Conservation (phyloP, 768 basidiomycete species). For the Phaffia tasmanica region DNA sequence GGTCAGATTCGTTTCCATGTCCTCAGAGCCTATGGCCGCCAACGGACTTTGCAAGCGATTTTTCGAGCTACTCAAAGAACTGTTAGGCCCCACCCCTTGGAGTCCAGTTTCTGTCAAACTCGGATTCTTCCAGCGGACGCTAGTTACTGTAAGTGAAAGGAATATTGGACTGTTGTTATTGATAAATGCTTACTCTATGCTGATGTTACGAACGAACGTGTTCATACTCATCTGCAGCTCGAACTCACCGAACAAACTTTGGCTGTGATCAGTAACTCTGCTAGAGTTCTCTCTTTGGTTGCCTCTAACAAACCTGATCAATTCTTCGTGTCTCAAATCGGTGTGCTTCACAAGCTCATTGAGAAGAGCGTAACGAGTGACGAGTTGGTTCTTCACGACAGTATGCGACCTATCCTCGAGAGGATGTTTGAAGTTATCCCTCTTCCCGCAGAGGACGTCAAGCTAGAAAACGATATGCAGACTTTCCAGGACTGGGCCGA, state of each 20-base stretch:
- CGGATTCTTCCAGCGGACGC: slow-evolving; percentile 70
- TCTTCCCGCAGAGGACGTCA: slow-evolving; percentile 58
- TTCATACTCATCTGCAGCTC: slow-evolving; percentile 42
- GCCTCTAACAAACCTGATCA: slow-evolving; percentile 66
- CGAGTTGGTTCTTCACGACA: slow-evolving; percentile 66
- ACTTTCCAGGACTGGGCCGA: slow-evolving; percentile 30
- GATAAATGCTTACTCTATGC: not conserved
- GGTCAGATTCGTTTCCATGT: slow-evolving; percentile 71
- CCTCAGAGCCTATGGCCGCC: slow-evolving; percentile 37
- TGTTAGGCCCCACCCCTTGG: slow-evolving; percentile 77
- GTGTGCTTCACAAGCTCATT: slow-evolving; percentile 65
- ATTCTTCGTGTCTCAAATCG: slow-evolving; percentile 67
- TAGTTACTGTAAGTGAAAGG: slow-evolving; percentile 56
- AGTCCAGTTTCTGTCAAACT: slow-evolving; percentile 83
- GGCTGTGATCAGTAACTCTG: slow-evolving; percentile 61
- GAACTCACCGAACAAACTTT: slow-evolving; percentile 63
- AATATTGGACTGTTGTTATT: not conserved
- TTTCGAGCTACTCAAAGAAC: slow-evolving; percentile 51
- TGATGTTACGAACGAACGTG: not conserved
- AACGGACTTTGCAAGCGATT: slow-evolving; percentile 39
- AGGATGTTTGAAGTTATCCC: slow-evolving; percentile 51
- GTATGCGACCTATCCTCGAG: slow-evolving; percentile 70
- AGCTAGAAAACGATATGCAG: slow-evolving; percentile 27
- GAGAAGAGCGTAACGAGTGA: slow-evolving; percentile 77
- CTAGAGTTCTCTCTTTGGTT: slow-evolving; percentile 79